Evolutionary conservation across 2,329 filamentous ascomycete genomes (phyloP), one percentile per base, ranked within the genome.

Genomic region (Escovopsis sp.): DNA sequence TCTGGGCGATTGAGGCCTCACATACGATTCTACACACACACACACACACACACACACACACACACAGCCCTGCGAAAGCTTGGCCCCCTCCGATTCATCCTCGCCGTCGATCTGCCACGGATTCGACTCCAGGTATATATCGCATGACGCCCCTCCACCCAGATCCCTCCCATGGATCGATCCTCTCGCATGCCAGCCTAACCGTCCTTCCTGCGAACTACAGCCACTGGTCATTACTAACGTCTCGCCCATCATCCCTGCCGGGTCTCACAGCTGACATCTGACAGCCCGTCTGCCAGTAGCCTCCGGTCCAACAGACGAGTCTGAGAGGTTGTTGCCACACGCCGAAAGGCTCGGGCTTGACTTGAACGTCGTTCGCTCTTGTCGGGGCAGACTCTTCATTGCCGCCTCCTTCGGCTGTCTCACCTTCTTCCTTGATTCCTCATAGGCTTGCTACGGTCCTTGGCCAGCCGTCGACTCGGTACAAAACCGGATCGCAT

Each of bases 151-250:
- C 35, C 12, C 35, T 20, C 35, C 24, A 14, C 13, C 35, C 35
- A 37, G 7, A 10, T 25, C 16, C 24, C 24, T 37, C n/a, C n/a
- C 20, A 6, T 20, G 20, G 20, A 35, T 35, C 39, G 15, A 24
- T 31, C 14, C 25, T 30, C 24, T 35, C 25, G 39, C 35, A 42
- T 44, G 39, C 30, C 40, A 41, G 43, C 43, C 43, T 16, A 44
- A 44, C 39, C 39, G 41, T 25, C 39, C 39, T 39, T 20, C 20
- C 20, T 4, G 20, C 20, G 20, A 20, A 20, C 20, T 20, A 33
- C 39, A 41, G 32, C 30, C 24, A 29, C n/a, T 39, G 39, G 31
- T 39, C 35, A 39, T n/a, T 7, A 34, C 42, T 36, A 45, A 20
- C 20, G 20, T 20, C 43, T 45, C 35, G 43, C 35, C 37, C 24